Evolutionary conservation across 495 filamentous ascomycete species (phyloP).

Genomic region (Penicillium coffeae): DNA sequence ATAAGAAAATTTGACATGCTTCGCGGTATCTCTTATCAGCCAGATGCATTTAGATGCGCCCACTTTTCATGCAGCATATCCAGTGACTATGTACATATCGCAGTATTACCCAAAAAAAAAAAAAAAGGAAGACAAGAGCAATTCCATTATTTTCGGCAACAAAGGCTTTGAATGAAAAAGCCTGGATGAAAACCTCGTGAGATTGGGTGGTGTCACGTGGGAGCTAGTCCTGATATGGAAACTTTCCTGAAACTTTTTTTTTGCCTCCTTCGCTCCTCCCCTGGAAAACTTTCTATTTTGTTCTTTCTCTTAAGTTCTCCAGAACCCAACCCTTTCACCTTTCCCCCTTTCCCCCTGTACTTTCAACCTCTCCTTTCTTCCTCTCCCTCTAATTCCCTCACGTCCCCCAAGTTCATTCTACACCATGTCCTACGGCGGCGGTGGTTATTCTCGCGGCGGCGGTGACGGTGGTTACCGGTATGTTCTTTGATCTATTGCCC

Average conservation of each 20-base stretch:
- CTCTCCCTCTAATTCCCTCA: constrained; percentile 24
- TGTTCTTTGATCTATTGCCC: constrained; percentile 20
- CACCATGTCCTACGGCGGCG: constrained; percentile 74
- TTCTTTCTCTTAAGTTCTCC: constrained; percentile 17
- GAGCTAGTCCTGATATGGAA: background rate
- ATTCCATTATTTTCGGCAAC: too few species aligned
- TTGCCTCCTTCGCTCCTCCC: constrained; percentile 23
- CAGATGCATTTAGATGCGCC: background rate
- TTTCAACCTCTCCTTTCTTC: constrained; percentile 19
- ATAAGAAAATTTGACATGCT: constrained; percentile 20
- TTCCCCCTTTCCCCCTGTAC: constrained; percentile 23
- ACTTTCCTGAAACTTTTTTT: constrained; percentile 1
- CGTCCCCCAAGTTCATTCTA: constrained; percentile 12
- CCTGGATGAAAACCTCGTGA: too few species aligned
- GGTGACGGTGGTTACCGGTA: constrained; percentile 31
- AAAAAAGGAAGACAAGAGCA: too few species aligned
- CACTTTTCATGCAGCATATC: background rate
- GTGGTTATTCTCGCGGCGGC: constrained; percentile 50
- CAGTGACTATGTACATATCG: too few species aligned
- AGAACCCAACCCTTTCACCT: constrained; percentile 8
- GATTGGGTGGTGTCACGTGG: background rate
- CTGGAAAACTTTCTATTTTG: constrained; percentile 18
- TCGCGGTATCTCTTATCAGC: background rate
- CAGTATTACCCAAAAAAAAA: too few species aligned
- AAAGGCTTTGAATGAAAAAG: too few species aligned